A percentile compares a stretch with the other conserved stretches of the same genome.
Conservation (phyloP, 225 moss, liverwort and hornwort genomes). For the Pseudoscleropodium purum region DNA sequence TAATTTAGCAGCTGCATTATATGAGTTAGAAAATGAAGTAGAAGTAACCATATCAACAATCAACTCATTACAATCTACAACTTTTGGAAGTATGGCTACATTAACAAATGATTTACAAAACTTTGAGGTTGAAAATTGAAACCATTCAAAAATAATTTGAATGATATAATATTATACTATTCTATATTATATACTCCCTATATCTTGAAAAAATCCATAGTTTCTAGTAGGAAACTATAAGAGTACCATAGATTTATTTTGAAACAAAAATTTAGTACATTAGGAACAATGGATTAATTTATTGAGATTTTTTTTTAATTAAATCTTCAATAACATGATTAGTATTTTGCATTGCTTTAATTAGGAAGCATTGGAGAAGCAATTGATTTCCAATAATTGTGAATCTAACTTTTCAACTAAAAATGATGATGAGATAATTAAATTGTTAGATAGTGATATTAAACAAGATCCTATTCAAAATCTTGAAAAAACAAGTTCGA, state of each 20-base stretch:
- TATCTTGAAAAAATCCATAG: rapidly evolving
- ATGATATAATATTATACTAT: background rate
- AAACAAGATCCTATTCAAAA: background rate
- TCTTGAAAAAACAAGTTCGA: background rate
- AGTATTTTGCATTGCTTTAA: background rate
- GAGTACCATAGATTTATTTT: background rate
- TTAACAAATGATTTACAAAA: slow-evolving; percentile 3
- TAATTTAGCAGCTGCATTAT: slow-evolving; percentile 28
- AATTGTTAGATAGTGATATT: background rate
- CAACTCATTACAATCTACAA: background rate
- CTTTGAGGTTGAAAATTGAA: background rate
- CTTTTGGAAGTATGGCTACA: background rate
- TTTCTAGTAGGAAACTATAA: rapidly evolving
- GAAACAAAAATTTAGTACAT: rapidly evolving
- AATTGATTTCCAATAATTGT: background rate
- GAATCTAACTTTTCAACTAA: background rate
- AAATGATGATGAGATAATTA: background rate
- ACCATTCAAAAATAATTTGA: background rate
- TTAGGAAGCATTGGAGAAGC: background rate
- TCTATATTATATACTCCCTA: rapidly evolving
- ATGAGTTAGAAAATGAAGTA: slow-evolving; percentile 32
- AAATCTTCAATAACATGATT: background rate
- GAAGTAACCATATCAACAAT: slow-evolving; percentile 1
- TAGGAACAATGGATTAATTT: background rate
- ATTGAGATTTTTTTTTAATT: background rate